phyloP scores from a whole-genome alignment of 495 filamentous ascomycete genomes.

The Aspergillus mulundensis region DNA sequence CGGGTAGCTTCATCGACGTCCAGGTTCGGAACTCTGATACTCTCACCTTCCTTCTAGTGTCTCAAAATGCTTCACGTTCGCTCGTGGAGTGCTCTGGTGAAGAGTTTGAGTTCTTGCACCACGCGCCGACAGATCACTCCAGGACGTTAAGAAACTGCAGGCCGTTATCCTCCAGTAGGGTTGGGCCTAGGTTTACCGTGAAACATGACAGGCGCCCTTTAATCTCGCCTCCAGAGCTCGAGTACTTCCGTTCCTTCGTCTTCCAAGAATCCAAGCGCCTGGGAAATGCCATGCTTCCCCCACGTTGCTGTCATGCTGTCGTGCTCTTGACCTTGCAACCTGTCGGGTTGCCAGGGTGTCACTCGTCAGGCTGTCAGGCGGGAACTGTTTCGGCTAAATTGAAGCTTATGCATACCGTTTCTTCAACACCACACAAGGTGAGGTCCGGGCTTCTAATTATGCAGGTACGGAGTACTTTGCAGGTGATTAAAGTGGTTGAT shows the following conservation, averaged over 20 bases:
- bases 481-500: constrained; percentile 21
- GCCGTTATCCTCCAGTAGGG: not conserved
- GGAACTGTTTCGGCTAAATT: not conserved
- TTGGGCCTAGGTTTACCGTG: constrained; percentile 4
- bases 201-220: constrained; percentile 18
- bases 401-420: constrained; percentile 4
- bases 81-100: not conserved
- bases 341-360: not conserved
- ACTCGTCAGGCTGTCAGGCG: not conserved
- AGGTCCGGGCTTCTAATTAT: constrained; percentile 12
- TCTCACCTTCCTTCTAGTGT: not conserved
- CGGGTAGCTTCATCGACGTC: not conserved
- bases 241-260: not conserved
- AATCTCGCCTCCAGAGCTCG: constrained; percentile 8
- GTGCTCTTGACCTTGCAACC: not conserved
- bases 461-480: constrained; percentile 20
- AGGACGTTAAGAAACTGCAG: not conserved
- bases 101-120: not conserved
- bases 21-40: not conserved
- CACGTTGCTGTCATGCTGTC: not conserved
- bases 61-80: not conserved
- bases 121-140: not conserved
- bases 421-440: constrained; percentile 4
- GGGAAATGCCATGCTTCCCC: not conserved
- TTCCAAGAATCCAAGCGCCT: constrained; percentile 1